Conservation (phyloP, 2,329 filamentous ascomycete genomes). For the Corynespora cassiicola region DNA sequence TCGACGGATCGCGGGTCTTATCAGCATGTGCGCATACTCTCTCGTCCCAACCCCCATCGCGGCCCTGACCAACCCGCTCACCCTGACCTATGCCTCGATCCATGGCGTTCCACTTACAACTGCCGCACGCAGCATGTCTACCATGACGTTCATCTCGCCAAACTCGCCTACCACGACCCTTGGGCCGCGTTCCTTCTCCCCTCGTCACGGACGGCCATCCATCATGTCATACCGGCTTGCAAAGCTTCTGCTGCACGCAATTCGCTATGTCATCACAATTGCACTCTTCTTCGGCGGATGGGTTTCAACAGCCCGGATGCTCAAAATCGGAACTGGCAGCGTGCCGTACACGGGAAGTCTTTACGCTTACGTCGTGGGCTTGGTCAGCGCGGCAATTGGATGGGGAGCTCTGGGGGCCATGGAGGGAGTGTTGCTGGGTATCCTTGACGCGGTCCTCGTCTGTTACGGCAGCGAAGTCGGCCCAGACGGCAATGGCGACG, state of each 20-base stretch:
- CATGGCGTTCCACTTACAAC: constrained; percentile 83
- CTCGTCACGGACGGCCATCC: constrained; percentile 51
- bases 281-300: constrained; percentile 94
- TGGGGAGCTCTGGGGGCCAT: constrained; percentile 92
- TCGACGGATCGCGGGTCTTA: constrained; percentile 70
- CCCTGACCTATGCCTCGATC: constrained; percentile 91
- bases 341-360: constrained; percentile 72
- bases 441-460: constrained; percentile 86
- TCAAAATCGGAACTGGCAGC: constrained; percentile 65
- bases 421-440: constrained; percentile 85
- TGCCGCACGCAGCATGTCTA: constrained; percentile 79
- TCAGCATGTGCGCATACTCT: constrained; percentile 76
- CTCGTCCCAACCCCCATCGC: constrained; percentile 86
- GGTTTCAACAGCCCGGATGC: constrained; percentile 86
- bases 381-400: constrained; percentile 92
- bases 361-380: constrained; percentile 92
- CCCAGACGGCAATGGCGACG: constrained; percentile 64
- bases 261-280: constrained; percentile 87
- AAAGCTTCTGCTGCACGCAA: constrained; percentile 89
- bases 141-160: constrained; percentile 80
- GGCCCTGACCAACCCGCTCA: constrained; percentile 86
- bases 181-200: constrained; percentile 48
- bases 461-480: constrained; percentile 88
- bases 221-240: constrained; percentile 89
- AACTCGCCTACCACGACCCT: constrained; percentile 75